Base-by-base conservation (phyloP, 2,329 filamentous ascomycete genomes). In the Conoideocrella luteorostrata region DNA sequence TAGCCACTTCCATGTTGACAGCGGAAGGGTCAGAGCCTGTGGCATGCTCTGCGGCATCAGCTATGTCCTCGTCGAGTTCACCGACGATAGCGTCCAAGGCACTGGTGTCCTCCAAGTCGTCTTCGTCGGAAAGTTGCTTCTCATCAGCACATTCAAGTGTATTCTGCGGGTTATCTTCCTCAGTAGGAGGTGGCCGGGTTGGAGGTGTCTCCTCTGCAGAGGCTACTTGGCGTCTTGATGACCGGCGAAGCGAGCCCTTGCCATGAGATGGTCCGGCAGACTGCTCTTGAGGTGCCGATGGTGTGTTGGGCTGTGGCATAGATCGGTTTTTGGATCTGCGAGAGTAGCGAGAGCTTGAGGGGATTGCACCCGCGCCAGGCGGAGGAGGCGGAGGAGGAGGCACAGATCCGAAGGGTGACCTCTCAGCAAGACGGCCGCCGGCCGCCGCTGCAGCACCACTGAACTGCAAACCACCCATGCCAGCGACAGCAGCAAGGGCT, bases 101-200 rank as follows among this genome's bases (percentile, higher is more conserved):
- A 51, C 75, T 75, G 36, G 67, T 70, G 24, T 86, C 83, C 13
- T 81, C 81, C 44, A 82, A 70, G 13, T 80, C 80, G 2, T 84
- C 82, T 13, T 87, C 83, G 12, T 84, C 81, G 28, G 82, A 84
- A 11, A 96, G 65, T 43, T 88, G 87, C 60, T 86, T 86, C 66
- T 97, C 91, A 59, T 97, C 91, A 7, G 89, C 90, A 62, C 91
- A 96, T 66, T 97, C 93, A 4, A 97, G 70, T 3, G 85, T 82
- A 53, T 85, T 80, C 45, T 85, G 76, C 29, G 80, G 63, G 41
- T 75, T 74, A 41, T 86, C 81, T 3, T 78, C 72, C 13, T 82
- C 75, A 33, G 74, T 70, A 2, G 74, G 73, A 7, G 77, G 72
- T 17, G 71, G 72, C 7, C 72, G 71, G 6, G 71, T 68, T 4